Evolutionary conservation across 2,329 filamentous ascomycete species (phyloP), one percentile per base, ranked within the genome.

Genomic region (Cyclaneusma minus): DNA sequence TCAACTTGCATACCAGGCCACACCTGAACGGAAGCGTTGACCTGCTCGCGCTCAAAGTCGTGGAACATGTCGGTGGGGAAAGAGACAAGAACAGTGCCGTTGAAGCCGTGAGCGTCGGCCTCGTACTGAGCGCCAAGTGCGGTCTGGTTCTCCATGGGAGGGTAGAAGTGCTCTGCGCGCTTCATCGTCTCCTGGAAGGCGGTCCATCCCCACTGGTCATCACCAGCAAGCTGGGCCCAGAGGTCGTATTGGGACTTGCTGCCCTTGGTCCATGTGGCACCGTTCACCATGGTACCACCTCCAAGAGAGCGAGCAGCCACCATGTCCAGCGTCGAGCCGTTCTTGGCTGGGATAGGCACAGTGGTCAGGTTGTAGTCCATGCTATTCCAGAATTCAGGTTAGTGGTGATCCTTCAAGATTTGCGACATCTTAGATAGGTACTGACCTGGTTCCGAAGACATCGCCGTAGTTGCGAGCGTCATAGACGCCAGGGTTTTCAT

Each of bases 261-360:
- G 2, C 42, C 43, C 2, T 42, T 33, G 5, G 44, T 47, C 44
- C 43, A 47, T n/a, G 43, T 37, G 13, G 31, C 34, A 16, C 43
- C 41, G 13, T 47, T 47, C 16, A 47, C 20, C 9, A 47, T 30
- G 1, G 43, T 47, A 4, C 42, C 45, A 3, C 43, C 44, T 18
- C 43, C 44, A 1, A 48, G 39, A 9, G 41, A 37, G 10, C 40
- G 40, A 13, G 43, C 44, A 5, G 44, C 34, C 7, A 28, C 29
- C 18, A 47, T 35, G 8, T 24, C 13, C 18, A 31, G 28, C 1
- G 34, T 38, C 2, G 30, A 38, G 16, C 43, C 41, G 31, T 43
- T 35, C 27, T 41, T 36, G 16, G 33, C 27, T 1, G 19, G 9
- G n/a, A 35, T 24, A 14, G 9, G 27, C 27, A 18, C 22, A 25